Evolutionary conservation across 2,329 filamentous ascomycete species (phyloP), one percentile per base, ranked within the genome.

Genomic region (Ophiostoma ulmi): DNA sequence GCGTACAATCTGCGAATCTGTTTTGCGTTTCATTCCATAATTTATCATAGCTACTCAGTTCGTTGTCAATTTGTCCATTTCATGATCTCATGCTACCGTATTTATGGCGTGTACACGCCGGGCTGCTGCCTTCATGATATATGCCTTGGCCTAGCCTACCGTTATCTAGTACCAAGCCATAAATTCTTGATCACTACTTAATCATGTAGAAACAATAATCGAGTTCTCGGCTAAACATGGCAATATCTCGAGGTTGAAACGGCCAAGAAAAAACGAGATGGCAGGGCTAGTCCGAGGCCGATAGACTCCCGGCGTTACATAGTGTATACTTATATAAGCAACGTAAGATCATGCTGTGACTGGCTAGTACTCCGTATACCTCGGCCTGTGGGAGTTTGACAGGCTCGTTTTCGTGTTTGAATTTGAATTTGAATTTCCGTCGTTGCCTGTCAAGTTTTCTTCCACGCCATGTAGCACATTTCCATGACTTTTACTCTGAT

Each of bases 261-360:
- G 13, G 17, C 52, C 52, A 58, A 58, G 52, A 58, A 10, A 10
- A 58, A 58, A 58, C 52, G 52, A 58, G 52, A 58, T 58, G 52
- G 26, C 52, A 58, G 52, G 52, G 52, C 52, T 26, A 14, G n/a
- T 22, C 52, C 10, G 13, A 22, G 52, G 52, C 17, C n/a, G 26
- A 14, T 22, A 58, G 52, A 58, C 52, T n/a, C 5, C 52, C 22
- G 52, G 8, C 3, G n/a, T 58, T 14, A 31, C 31, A 31, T 31
- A 3, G 31, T 4, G 31, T 63, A 14, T 17, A 31, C 13, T 35
- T 22, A 31, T 5, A 35, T 63, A 63, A 63, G 58, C 58, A 63
- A 13, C 10, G 44, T 31, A 26, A 58, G 58, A 35, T 35, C 55
- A 61, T 36, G 13, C 13, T 7, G 14, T 35, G 13, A 11, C 14